Evolutionary conservation across 306 rosid species (phyloP), one percentile per base, ranked within the genome.

Genomic region (Cicer chorassanicum): DNA sequence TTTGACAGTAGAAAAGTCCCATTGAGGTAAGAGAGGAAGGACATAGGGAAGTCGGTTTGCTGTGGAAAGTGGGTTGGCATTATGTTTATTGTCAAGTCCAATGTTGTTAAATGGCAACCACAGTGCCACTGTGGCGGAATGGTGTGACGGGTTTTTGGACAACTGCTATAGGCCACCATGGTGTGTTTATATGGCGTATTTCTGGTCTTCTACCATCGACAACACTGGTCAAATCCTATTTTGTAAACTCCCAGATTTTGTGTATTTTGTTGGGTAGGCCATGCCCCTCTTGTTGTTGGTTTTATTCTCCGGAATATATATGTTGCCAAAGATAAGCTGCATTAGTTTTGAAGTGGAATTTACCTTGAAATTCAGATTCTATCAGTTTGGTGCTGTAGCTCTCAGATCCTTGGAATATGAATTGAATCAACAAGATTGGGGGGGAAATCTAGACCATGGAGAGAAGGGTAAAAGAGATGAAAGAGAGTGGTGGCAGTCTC

Each of bases 1-100:
- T 41, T 59, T 59, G 40, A 24, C 40, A 57, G 64, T 18, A 57
- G 38, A 57, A 57, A 57, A 21, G 15, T n/a, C 15, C 40, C 64
- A 57, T 29, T 18, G 29, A 18, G 19, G 55, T 51, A 51, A 21
- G 38, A 24, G 4, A 24, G 40, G 64, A 24, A 57, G 64, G 64
- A 18, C 10, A 19, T 9, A 18, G 13, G 64, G 34, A 29, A 29
- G 36, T 29, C 5, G 5, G 36, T 29, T 29, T 29, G 36, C 36
- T 29, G 36, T 29, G 36, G 36, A 29, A 29, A 29, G 36, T 29
- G 36, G 36, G 36, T 29, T 29, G 36, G 36, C 36, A 29, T 29
- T 29, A 29, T 29, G 36, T 29, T 29, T 29, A 29, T 29, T 29
- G 36, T 29, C 36, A 29, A 29, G 36, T 29, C 5, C 36, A 29